These are phyloP conservation scores for Acacia confusa DNA, from an alignment of 306 rosid species.

Conservation along the genomic window DNA sequence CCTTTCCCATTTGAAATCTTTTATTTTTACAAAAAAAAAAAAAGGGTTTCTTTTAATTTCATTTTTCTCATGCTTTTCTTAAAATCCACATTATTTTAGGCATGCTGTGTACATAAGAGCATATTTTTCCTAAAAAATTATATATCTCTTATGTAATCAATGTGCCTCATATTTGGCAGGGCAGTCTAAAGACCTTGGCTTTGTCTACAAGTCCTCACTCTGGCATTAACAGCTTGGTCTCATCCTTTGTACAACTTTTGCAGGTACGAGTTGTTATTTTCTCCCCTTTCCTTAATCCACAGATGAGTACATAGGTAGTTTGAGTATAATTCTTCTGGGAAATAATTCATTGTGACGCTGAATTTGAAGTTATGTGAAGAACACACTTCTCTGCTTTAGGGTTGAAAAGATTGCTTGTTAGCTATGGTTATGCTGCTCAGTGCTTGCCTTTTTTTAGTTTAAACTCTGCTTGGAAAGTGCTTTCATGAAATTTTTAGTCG, in stretches of 20 bases:
- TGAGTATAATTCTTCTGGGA: background rate
- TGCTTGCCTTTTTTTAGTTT: background rate
- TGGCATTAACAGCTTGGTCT: conserved; percentile 80
- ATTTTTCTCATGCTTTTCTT: background rate
- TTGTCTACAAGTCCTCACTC: conserved; percentile 43
- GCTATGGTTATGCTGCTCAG: conserved; percentile 5
- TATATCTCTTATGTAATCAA: conserved; percentile 28
- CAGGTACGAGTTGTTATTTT: conserved; percentile 52
- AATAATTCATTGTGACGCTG: background rate
- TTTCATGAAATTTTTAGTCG: background rate
- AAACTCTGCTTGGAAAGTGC: background rate
- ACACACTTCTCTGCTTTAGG: background rate
- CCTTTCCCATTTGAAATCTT: background rate
- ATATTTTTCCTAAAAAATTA: background rate
- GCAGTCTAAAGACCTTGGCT: conserved; percentile 80
- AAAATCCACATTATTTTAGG: background rate
- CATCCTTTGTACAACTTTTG: conserved; percentile 78
- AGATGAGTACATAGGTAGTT: background rate
- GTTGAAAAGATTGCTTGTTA: background rate
- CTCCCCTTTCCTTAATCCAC: conserved; percentile 16
- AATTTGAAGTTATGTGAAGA: conserved; percentile 13
- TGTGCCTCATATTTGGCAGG: conserved; percentile 65
- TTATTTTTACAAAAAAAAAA: background rate
- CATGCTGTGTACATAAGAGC: background rate
- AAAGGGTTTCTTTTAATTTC: background rate